Conservation (phyloP, 2,329 filamentous ascomycete genomes). For the Endothia cerciana region DNA sequence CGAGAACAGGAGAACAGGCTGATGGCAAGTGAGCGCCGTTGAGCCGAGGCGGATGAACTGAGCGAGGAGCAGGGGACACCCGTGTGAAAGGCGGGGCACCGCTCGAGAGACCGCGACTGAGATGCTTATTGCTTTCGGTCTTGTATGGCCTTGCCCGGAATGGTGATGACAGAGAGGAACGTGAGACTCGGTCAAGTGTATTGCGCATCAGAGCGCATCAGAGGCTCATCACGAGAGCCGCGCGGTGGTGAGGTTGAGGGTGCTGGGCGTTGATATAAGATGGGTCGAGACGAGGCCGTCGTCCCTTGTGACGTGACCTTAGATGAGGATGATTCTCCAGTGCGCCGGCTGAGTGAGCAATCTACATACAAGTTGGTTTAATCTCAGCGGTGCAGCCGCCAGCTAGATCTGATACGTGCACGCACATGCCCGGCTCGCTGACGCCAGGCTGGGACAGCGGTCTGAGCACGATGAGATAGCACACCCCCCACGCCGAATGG, state of each 20-base stretch:
- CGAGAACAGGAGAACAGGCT: background rate
- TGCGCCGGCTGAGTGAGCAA: too few relatives aligned
- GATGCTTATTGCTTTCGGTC: background rate
- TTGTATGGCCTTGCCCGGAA: background rate
- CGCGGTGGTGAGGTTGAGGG: background rate
- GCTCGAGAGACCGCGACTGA: background rate
- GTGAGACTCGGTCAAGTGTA: background rate
- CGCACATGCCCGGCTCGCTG: background rate
- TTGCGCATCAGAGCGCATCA: background rate
- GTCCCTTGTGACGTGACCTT: background rate
- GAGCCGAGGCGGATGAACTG: background rate
- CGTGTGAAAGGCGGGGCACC: slow-evolving; percentile 4
- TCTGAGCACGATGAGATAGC: background rate
- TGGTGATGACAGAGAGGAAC: background rate
- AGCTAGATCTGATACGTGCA: background rate
- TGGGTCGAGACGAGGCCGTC: background rate
- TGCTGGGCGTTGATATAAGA: background rate
- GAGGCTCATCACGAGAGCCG: background rate
- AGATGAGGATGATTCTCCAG: background rate
- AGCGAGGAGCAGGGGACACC: background rate
- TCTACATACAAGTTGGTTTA: background rate
- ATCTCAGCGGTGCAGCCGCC: background rate
- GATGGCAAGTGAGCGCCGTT: background rate
- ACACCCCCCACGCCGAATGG: slow-evolving; percentile 4
- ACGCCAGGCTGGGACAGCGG: background rate